phyloP scores from a whole-genome alignment of 305 asterid genomes.

The Solanum hybrid region DNA sequence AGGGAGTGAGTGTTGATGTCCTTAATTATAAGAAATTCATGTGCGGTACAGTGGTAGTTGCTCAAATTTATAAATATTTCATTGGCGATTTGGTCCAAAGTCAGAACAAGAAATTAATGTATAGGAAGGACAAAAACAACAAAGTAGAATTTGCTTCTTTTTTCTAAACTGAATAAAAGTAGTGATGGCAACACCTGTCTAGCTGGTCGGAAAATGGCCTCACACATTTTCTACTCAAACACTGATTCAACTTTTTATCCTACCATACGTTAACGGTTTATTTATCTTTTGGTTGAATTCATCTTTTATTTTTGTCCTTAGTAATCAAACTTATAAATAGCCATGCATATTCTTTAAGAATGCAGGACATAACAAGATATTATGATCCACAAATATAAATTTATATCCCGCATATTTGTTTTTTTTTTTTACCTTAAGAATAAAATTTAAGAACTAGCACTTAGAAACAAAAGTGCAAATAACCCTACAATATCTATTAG shows the following conservation, averaged over 20 bases:
- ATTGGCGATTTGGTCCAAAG: conserved; percentile 58
- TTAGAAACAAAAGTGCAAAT: neutral
- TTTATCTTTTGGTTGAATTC: neutral
- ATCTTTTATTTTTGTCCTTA: neutral
- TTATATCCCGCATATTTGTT: neutral
- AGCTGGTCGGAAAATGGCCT: neutral
- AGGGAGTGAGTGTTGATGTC: neutral
- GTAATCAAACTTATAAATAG: neutral
- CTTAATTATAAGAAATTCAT: neutral
- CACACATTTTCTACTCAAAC: neutral
- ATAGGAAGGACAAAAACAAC: neutral
- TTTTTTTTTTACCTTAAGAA: neutral
- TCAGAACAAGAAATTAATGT: conserved; percentile 28
- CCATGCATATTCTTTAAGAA: neutral
- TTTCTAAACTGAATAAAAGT: neutral
- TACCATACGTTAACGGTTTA: too few species aligned
- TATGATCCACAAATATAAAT: neutral
- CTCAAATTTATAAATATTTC: conserved; percentile 38
- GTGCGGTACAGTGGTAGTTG: neutral
- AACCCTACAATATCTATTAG: neutral
- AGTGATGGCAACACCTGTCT: neutral
- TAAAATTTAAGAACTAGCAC: neutral
- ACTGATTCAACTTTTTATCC: neutral
- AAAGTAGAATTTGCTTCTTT: neutral
- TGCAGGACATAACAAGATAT: neutral